Conservation (phyloP, 2,329 filamentous ascomycete genomes). For the Aureobasidium sp. region DNA sequence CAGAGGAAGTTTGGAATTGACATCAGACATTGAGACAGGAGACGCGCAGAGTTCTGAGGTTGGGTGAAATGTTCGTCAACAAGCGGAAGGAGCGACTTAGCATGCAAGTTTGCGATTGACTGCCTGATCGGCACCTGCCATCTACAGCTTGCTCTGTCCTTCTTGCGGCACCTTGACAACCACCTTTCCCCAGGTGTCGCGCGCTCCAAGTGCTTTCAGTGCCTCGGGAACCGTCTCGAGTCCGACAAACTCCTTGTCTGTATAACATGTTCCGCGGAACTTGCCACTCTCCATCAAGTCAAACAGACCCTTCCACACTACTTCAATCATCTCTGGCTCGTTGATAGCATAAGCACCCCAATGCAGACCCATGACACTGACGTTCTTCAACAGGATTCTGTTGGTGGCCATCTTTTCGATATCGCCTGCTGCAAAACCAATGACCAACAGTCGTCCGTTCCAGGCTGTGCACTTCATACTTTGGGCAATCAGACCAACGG, state of each 20-base stretch:
- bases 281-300: constrained; percentile 68
- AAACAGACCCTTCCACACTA: constrained; percentile 78
- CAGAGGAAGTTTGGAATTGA: not conserved
- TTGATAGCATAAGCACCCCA: constrained; percentile 78
- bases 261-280: constrained; percentile 73
- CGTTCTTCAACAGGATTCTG: constrained; percentile 87
- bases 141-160: constrained; percentile 34
- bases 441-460: constrained; percentile 80
- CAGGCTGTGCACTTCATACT: constrained; percentile 87
- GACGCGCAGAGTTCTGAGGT: not conserved
- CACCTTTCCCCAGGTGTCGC: constrained; percentile 94
- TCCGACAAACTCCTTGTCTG: constrained; percentile 72
- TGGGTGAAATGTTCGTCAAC: not conserved
- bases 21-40: not conserved
- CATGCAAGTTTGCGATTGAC: not conserved
- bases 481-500: constrained; percentile 79
- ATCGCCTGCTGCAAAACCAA: constrained; percentile 77
- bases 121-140: not conserved
- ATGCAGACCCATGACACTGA: constrained; percentile 78
- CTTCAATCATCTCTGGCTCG: constrained; percentile 59
- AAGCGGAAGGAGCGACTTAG: not conserved
- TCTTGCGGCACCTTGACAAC: constrained; percentile 75
- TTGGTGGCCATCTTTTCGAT: constrained; percentile 94
- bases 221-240: constrained; percentile 71
- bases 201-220: constrained; percentile 64